Conservation (phyloP, 176 grass and related monocot species). For the Olyra latifolia region DNA sequence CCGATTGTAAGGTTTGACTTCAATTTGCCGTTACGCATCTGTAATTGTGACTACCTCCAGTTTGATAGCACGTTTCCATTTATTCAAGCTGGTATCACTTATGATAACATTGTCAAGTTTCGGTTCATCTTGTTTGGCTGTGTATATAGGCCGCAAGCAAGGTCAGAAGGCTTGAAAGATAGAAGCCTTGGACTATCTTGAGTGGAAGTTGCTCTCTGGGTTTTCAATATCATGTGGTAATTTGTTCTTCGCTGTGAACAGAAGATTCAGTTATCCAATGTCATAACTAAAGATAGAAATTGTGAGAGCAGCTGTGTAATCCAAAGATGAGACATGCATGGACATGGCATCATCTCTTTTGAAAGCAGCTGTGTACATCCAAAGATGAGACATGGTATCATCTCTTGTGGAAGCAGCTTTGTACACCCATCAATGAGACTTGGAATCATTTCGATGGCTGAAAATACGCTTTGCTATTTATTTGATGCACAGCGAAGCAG, state of each 20-base stretch:
- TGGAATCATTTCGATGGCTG: not conserved
- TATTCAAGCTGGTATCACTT: not conserved
- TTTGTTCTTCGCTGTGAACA: not conserved
- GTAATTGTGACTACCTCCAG: no score
- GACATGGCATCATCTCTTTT: not conserved
- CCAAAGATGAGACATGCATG: no score
- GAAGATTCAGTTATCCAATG: not conserved
- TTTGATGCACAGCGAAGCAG: not conserved
- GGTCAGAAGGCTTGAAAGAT: slow-evolving; percentile 5
- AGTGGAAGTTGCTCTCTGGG: not conserved
- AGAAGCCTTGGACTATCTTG: not conserved
- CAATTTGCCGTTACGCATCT: not conserved
- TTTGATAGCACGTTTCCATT: not conserved
- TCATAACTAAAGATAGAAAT: not conserved
- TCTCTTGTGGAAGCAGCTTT: not conserved
- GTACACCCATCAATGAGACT: no score
- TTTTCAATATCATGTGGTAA: not conserved
- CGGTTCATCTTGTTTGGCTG: not conserved
- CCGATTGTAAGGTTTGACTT: not conserved
- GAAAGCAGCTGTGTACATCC: not conserved
- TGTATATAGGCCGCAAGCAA: not conserved
- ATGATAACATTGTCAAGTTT: not conserved
- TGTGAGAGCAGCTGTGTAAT: not conserved
- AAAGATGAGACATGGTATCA: not conserved
- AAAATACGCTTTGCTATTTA: not conserved